These are phyloP conservation scores for Claviceps sp. DNA, from an alignment of 2,329 filamentous ascomycete genomes.

Conservation along the genomic window DNA sequence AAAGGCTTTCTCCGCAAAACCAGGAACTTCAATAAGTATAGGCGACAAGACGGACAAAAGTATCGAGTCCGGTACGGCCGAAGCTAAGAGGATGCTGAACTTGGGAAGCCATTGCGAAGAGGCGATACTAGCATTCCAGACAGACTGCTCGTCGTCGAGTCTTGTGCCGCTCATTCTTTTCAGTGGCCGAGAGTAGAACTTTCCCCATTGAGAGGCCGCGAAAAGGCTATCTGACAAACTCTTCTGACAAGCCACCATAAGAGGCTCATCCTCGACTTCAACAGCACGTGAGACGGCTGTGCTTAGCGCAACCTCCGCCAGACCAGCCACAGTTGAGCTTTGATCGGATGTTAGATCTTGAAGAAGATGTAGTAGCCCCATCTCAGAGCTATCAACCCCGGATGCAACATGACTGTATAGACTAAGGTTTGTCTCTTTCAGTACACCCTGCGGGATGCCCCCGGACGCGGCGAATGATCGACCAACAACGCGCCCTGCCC, in stretches of 20 bases:
- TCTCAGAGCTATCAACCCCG: conserved; percentile 44
- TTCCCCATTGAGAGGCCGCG: conserved; percentile 42
- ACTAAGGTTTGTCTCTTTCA: conserved; percentile 44
- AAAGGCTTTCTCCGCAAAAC: conserved; percentile 61
- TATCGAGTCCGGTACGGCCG: conserved; percentile 46
- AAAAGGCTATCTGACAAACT: conserved; percentile 39
- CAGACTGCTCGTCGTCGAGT: conserved; percentile 9
- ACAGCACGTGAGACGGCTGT: conserved; percentile 40
- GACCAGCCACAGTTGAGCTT: conserved; percentile 40
- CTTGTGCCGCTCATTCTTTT: conserved; percentile 21
- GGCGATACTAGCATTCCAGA: conserved; percentile 27
- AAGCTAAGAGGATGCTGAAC: conserved; percentile 48
- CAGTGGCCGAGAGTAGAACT: conserved; percentile 41
- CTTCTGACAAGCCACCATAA: conserved; percentile 37
- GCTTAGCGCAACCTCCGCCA: conserved; percentile 48
- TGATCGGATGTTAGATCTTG: conserved; percentile 47
- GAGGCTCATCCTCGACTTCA: conserved; percentile 30
- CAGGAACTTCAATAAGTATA: conserved; percentile 50
- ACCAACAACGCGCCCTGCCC: conserved; percentile 77
- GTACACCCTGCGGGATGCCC: conserved; percentile 44
- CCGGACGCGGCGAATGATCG: conserved; percentile 71
- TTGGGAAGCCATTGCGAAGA: conserved; percentile 45
- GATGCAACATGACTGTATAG: conserved; percentile 34
- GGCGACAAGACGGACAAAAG: conserved; percentile 56
- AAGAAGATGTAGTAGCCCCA: conserved; percentile 47